Evolutionary conservation across 345 rosid species (phyloP), one percentile per base, ranked within the genome.

Genomic region (Carallia pectinifolia): DNA sequence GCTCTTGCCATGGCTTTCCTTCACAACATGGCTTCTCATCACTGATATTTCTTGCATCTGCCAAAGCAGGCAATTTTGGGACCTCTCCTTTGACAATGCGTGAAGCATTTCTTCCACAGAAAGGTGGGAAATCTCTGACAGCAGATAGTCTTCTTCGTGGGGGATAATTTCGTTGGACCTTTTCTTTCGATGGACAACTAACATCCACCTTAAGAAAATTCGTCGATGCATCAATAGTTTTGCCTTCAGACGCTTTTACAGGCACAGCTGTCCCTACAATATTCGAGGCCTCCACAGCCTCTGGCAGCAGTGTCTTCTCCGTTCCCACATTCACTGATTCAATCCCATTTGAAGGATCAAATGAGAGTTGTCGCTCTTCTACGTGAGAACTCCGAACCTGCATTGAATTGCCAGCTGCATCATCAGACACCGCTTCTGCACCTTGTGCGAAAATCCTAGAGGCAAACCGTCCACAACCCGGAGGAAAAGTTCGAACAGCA

Each of bases 111-210:
- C 80, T 71, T 72, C 90, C 87, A 63, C 83, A 84, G 34, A 61
- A 58, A 12, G 82, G 83, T 70, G 96, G 88, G 68, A 84, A 91
- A 67, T 79, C 82, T 76, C 91, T 81, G n/a, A 78, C 63, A 52
- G 85, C 87, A 1, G 79, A 70, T 66, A 83, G 71, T 52, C 63
- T 81, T 83, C 88, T 85, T 65, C 82, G 78, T 5, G 83, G 77
- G 39, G 80, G 85, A 72, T 82, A 84, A 19, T 70, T 83, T 67
- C 47, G 31, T 15, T 36, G 61, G 59, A 52, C 23, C 30, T 59
- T 3, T n/a, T 73, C 53, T 62, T 75, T 66, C 44, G 68, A 37
- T 13, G 56, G 10, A 72, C 62, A 18, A 73, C 54, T n/a, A 60
- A 37, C 48, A 71, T 73, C 75, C 53, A 36, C 65, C 54, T 44